Percentiles rank a stretch among this genome's conserved stretches.
These are phyloP conservation scores for Monilinia fructigena DNA, from an alignment of 2,329 filamentous ascomycete genomes.

Conservation along the genomic window DNA sequence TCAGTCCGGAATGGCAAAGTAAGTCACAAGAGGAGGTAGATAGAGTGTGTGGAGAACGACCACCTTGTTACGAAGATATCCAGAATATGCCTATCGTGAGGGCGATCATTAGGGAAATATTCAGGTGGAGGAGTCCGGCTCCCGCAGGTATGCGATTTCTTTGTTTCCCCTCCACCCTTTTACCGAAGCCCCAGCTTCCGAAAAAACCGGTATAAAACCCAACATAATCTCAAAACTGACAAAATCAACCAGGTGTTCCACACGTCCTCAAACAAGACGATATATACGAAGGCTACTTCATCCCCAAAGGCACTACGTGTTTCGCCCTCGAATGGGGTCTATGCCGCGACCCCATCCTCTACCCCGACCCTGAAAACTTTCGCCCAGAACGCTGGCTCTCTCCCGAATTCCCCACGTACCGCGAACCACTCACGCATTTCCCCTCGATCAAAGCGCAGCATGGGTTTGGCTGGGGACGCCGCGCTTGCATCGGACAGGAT, in stretches of 20 bases:
- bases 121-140: slow-evolving; percentile 23
- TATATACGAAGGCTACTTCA: slow-evolving; percentile 45
- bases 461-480: slow-evolving; percentile 51
- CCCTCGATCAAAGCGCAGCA: slow-evolving; percentile 45
- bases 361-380: slow-evolving; percentile 45
- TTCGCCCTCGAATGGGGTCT: slow-evolving; percentile 32
- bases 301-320: slow-evolving; percentile 42
- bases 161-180: too few species aligned
- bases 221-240: background rate
- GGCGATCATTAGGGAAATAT: slow-evolving; percentile 47
- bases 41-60: slow-evolving; percentile 47
- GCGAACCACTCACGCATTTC: slow-evolving; percentile 47
- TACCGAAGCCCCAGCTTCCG: slow-evolving; percentile 33
- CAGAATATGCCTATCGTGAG: slow-evolving; percentile 47
- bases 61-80: slow-evolving; percentile 50
- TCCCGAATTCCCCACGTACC: slow-evolving; percentile 32
- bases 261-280: slow-evolving; percentile 55
- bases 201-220: slow-evolving; percentile 30
- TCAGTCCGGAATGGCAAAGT: slow-evolving; percentile 28
- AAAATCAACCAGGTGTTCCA: slow-evolving; percentile 51
- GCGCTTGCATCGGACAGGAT: slow-evolving; percentile 50
- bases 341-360: slow-evolving; percentile 40
- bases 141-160: slow-evolving; percentile 36
- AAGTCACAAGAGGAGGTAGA: slow-evolving; percentile 48
- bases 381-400: slow-evolving; percentile 40